These are phyloP conservation scores for Colletotrichum sp. DNA, from an alignment of 2,329 filamentous ascomycete genomes.

Conservation along the genomic window DNA sequence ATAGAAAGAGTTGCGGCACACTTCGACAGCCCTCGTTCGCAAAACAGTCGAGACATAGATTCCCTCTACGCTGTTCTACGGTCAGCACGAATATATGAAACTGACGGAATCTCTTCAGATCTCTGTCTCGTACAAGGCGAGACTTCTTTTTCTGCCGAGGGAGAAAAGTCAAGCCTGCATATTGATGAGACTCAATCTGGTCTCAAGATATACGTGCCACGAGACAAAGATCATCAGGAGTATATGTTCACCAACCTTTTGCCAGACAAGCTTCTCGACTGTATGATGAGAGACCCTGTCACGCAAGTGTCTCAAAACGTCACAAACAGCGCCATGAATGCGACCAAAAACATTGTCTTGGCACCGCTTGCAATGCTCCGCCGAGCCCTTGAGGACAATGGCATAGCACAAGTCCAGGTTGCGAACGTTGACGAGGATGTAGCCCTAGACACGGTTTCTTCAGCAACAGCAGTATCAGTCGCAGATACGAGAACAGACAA, in stretches of 20 bases:
- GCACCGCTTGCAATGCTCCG: neutral
- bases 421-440: neutral
- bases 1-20: neutral
- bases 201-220: conserved; percentile 37
- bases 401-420: neutral
- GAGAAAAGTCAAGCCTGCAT: conserved; percentile 27
- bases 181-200: conserved; percentile 27
- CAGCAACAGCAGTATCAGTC: too few relatives aligned
- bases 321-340: neutral
- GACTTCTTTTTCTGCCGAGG: neutral
- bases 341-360: neutral
- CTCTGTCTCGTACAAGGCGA: conserved; percentile 32
- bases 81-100: conserved; percentile 29
- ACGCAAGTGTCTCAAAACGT: neutral
- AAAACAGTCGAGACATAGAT: neutral
- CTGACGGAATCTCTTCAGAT: conserved; percentile 31
- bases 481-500: too few relatives aligned
- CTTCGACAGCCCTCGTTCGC: neutral
- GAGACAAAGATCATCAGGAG: conserved; percentile 27
- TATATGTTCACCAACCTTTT: conserved; percentile 32
- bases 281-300: conserved; percentile 36
- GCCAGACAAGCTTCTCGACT: conserved; percentile 30
- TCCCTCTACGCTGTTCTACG: neutral
- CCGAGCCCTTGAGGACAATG: neutral
- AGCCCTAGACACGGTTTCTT: neutral